Base-by-base conservation (phyloP, 345 rosid species). In the Excoecaria agallocha region DNA sequence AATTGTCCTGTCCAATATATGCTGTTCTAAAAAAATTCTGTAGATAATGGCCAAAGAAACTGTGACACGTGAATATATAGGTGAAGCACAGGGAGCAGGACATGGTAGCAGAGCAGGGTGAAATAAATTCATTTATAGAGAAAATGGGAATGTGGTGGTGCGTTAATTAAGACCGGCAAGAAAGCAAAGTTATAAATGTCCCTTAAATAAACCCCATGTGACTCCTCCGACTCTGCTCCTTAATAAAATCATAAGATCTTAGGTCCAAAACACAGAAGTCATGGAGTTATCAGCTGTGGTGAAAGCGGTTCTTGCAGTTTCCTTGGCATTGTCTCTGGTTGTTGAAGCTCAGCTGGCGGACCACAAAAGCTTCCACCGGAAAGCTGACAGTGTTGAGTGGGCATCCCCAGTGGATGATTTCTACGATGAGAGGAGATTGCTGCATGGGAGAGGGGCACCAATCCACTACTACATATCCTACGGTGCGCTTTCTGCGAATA, bases 401-500 rank as follows among this genome's bases (percentile, higher is more conserved):
- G 30, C 30, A 30, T 30, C 30, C 30, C 2, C 30, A 30, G 30
- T 30, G 30, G 30, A 2, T 2, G 2, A 1, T 30, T 30, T 30
- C 30, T 30, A 30, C 48, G 19, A 55, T 68, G 76, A 52, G 66
- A 46, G 20, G 72, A 22, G 30, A 30, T 30, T 30, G 30, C 30
- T 30, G 1, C 30, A 30, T 30, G 30, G 30, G 30, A 30, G 30
- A 30, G 30, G 30, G 30, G 30, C 30, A 30, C 30, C 30, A 30
- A 35, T n/a, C 56, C 77, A 46, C n/a, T 70, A 75, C 22, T 75
- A 71, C 73, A 49, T 79, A 54, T 79, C 82, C 1, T 79, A 79
- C 3, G 78, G 75, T 7, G 82, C 82, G n/a, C 70, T 78, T 12
- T 69, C 78, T 8, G 73, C 82, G 16, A 75, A 79, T 63, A 63